phyloP scores from a whole-genome alignment of 768 basidiomycete genomes.

The Brasilioporus rufonigricans region DNA sequence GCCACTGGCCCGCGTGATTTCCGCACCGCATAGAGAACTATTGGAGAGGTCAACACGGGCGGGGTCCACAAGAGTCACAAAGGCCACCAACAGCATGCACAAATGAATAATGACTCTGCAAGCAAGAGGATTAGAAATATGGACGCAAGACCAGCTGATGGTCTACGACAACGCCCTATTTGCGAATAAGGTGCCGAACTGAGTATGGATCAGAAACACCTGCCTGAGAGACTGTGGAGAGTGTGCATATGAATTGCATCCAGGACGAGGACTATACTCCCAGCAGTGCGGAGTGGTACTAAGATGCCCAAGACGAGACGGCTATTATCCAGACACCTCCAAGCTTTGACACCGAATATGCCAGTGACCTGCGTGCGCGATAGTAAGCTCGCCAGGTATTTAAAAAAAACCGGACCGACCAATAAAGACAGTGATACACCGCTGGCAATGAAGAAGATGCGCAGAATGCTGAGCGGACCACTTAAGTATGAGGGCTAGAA shows the following conservation, averaged over 20 bases:
- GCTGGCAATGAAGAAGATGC: slow-evolving; percentile 24
- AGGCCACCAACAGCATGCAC: slow-evolving; percentile 52
- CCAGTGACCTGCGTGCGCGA: slow-evolving; percentile 48
- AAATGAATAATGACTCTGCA: slow-evolving; percentile 55
- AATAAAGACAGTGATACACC: slow-evolving; percentile 41
- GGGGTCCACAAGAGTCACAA: not conserved
- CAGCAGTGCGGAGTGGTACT: slow-evolving; percentile 41
- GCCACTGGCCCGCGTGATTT: slow-evolving; percentile 48
- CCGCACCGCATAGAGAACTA: slow-evolving; percentile 58
- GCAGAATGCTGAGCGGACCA: slow-evolving; percentile 32
- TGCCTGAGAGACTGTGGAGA: slow-evolving; percentile 49
- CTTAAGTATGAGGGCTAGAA: not conserved
- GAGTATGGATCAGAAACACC: not conserved
- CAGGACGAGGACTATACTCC: slow-evolving; percentile 40
- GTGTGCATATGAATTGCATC: slow-evolving; percentile 41
- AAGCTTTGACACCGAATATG: slow-evolving; percentile 64
- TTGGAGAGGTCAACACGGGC: slow-evolving; percentile 4
- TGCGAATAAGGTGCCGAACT: not conserved
- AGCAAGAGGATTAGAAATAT: slow-evolving; percentile 49
- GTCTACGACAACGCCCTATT: slow-evolving; percentile 49
- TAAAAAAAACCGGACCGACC: slow-evolving; percentile 24
- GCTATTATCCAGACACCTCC: slow-evolving; percentile 61
- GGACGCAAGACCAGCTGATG: slow-evolving; percentile 31
- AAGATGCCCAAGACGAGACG: slow-evolving; percentile 48
- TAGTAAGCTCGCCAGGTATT: not conserved